A percentile compares a stretch with the other conserved stretches of the same genome.
These are phyloP conservation scores for Phialophora macrospora DNA, from an alignment of 2,329 filamentous ascomycete species.

Conservation along the genomic window DNA sequence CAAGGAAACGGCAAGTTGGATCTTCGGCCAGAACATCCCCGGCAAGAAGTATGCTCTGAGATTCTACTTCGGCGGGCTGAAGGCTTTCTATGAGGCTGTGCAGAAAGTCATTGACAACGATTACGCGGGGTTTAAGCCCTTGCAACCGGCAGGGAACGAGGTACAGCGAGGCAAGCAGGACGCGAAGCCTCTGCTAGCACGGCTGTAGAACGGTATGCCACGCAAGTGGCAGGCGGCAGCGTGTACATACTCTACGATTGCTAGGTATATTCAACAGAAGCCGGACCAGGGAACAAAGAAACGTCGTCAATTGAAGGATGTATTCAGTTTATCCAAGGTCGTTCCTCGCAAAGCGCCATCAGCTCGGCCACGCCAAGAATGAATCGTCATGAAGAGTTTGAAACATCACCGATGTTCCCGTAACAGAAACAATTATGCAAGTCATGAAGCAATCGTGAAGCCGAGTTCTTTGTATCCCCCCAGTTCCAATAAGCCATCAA, in stretches of 20 bases:
- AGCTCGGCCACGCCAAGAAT: neutral
- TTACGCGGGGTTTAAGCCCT: constrained; percentile 26
- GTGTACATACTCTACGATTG: neutral
- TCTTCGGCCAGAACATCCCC: constrained; percentile 62
- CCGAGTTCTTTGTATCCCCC: constrained; percentile 5
- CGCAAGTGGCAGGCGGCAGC: neutral
- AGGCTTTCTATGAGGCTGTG: constrained; percentile 25
- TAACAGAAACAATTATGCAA: constrained; percentile 8
- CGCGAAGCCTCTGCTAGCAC: constrained; percentile 2
- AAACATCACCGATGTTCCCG: neutral
- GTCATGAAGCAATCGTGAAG: constrained; percentile 17
- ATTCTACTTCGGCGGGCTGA: constrained; percentile 37
- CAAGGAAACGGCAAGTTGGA: constrained; percentile 57
- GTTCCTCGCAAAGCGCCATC: neutral
- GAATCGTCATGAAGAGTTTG: neutral
- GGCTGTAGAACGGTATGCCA: neutral
- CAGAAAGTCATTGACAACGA: constrained; percentile 28
- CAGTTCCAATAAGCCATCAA: constrained; percentile 1
- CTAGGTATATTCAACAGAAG: neutral
- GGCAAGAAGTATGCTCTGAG: constrained; percentile 50
- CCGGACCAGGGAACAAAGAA: neutral
- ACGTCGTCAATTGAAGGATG: neutral
- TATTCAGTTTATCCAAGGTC: neutral
- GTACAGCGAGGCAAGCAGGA: neutral
- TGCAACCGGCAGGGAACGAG: neutral